Evolutionary conservation across 805 yeast species (phyloP).

Genomic region (Cyberlindnera japonica): DNA sequence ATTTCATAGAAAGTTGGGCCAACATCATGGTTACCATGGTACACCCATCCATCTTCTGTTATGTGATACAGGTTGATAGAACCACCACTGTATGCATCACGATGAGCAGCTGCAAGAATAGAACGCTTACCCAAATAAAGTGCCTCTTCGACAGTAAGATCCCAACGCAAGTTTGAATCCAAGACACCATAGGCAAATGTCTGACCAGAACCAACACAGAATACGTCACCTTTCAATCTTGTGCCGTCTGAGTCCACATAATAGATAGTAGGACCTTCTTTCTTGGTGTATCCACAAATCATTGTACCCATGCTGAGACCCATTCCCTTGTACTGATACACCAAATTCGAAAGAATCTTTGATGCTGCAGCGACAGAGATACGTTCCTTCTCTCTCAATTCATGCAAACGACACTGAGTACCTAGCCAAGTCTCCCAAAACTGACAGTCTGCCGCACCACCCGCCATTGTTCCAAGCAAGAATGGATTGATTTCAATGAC

Average conservation of each 20-base stretch:
- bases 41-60: constrained; percentile 90
- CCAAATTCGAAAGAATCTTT: constrained; percentile 85
- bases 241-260: constrained; percentile 98
- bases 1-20: constrained; percentile 89
- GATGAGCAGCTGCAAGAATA: constrained; percentile 94
- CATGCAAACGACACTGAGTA: constrained; percentile 91
- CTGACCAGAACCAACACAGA: constrained; percentile 99
- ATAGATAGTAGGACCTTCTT: constrained; percentile 92
- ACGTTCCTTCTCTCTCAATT: constrained; percentile 89
- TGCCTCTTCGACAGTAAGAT: constrained; percentile 88
- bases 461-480: constrained; percentile 96
- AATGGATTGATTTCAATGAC: constrained; percentile 96
- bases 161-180: constrained; percentile 91
- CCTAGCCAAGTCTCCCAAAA: constrained; percentile 99
- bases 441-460: constrained; percentile 99
- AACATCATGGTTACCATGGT: constrained; percentile 92
- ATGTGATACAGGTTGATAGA: constrained; percentile 91
- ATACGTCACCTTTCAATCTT: constrained; percentile 87
- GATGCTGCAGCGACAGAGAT: constrained; percentile 96
- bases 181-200: constrained; percentile 98
- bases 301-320: constrained; percentile 99
- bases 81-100: constrained; percentile 98
- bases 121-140: constrained; percentile 91
- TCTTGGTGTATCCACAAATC: constrained; percentile 95
- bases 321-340: constrained; percentile 92